Base-by-base conservation (phyloP, 257 asterid species). In the Mentha longifolia region DNA sequence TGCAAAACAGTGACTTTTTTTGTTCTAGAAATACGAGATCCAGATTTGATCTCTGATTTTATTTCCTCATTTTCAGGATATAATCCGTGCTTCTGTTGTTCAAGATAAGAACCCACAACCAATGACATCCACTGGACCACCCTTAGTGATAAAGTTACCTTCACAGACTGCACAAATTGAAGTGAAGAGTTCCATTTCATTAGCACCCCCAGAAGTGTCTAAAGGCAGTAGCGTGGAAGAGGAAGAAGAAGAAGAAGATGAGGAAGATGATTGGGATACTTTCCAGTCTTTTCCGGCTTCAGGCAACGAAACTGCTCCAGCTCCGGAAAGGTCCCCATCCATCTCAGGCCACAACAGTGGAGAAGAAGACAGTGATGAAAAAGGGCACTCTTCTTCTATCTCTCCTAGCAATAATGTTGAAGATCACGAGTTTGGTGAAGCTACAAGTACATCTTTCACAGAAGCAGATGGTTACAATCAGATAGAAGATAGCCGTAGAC, bases 251-350 rank as follows among this genome's bases (percentile, higher is more conserved):
- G n/a, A n/a, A n/a, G n/a, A n/a, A 6, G 91, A 83, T 0, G 96
- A 92, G 0, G 74, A 67, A 2, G 96, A 91, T 42, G 99, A 95
- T 75, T 95, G 99, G 99, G 99, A 95, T 73, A 86, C 93, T 74
- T 95, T 92, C 82, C 99, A 95, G 82, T 94, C 99, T 28, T 92
- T 95, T 81, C 90, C 99, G 55, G 90, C 95, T 68, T 78, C 94
- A 13, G 78, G 59, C 58, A 83, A 67, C 62, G 97, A 77, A 80
- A 74, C 74, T 73, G 75, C 68, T 71, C 80, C 87, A 28, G 62
- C 87, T 74, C 83, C 81, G 31, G 85, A 82, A 49, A 51, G 0
- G 16, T 50, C 60, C 58, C 28, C 77, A 57, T 71, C 88, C 25
- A 13, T 76, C 78, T 70, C 87, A 50, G 76, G 78, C 64, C 9